Evolutionary conservation across 2,329 filamentous ascomycete genomes (phyloP).

Genomic region (Chalaropsis thielavioides): DNA sequence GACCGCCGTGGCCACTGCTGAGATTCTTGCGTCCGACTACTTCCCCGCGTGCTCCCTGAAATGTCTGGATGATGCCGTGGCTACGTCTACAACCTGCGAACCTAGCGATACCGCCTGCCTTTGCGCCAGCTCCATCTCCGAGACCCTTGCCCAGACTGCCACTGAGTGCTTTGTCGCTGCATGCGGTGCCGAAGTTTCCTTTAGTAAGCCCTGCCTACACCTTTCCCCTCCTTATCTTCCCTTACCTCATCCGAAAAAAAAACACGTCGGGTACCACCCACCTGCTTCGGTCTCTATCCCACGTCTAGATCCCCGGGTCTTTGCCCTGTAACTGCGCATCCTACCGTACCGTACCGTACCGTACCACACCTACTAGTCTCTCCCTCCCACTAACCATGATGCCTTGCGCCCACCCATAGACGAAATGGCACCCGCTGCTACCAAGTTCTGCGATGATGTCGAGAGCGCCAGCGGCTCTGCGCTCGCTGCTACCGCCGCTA

Average conservation of each 20-base stretch:
- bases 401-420: conserved; percentile 21
- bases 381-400: conserved; percentile 18
- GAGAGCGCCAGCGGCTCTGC: conserved; percentile 8
- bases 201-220: conserved; percentile 25
- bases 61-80: conserved; percentile 26
- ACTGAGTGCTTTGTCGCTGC: conserved; percentile 26
- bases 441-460: conserved; percentile 14
- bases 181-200: conserved; percentile 27
- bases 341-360: no score
- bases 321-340: neutral
- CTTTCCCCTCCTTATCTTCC: neutral
- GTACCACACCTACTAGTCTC: no score
- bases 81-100: conserved; percentile 24
- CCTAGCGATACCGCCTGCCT: conserved; percentile 23
- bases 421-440: conserved; percentile 28
- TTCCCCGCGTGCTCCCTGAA: conserved; percentile 28
- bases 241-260: no score
- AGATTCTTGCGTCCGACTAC: conserved; percentile 23
- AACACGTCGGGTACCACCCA: neutral
- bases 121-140: conserved; percentile 27
- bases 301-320: neutral
- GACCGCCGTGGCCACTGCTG: conserved; percentile 25
- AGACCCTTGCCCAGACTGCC: conserved; percentile 23
- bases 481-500: conserved; percentile 8
- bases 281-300: neutral